These are phyloP conservation scores for Mikania micrantha DNA, from an alignment of 129 eudicot genomes.

Conservation along the genomic window DNA sequence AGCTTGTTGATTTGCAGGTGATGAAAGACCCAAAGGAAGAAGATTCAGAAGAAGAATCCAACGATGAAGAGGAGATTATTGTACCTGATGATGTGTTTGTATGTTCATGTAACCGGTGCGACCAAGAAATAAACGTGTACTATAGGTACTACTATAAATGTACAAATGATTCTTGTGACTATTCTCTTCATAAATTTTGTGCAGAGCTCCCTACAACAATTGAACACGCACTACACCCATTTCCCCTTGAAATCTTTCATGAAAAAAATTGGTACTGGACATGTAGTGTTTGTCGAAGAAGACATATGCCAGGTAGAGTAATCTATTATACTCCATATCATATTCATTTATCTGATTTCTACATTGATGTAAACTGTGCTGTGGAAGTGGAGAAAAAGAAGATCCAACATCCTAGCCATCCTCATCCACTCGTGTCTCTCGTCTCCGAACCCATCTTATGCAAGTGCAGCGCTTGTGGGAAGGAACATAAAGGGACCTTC, in stretches of 20 bases:
- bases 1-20: background rate
- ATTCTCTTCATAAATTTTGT: background rate
- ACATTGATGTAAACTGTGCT: background rate
- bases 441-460: background rate
- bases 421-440: background rate
- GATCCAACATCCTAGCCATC: slow-evolving; percentile 2
- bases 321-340: background rate
- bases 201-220: background rate
- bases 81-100: background rate
- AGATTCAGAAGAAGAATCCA: background rate
- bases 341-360: background rate
- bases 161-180: background rate
- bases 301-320: background rate
- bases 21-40: background rate
- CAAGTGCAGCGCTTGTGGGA: slow-evolving; percentile 7
- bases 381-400: background rate
- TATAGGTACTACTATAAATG: slow-evolving; percentile 6
- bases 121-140: background rate
- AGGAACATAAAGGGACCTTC: background rate
- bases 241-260: background rate
- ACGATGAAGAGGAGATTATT: background rate
- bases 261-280: too few relatives aligned
- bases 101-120: background rate
- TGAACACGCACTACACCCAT: background rate
- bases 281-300: background rate